Base-by-base conservation (phyloP, 495 filamentous ascomycete genomes). In the Filosporella fistucella region DNA sequence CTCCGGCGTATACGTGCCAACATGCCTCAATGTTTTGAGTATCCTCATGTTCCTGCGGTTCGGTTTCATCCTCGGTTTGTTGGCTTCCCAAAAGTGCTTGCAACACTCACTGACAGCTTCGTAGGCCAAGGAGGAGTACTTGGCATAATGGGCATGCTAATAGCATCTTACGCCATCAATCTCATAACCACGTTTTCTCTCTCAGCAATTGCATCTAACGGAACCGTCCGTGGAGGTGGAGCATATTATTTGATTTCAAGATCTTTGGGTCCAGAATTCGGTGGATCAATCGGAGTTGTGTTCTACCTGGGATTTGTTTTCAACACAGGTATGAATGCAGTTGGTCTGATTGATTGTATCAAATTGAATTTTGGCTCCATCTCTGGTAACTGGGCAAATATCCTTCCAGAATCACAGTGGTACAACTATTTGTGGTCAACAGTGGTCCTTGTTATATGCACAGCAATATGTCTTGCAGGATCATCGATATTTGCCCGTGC, bases 31-130 rank as follows among this genome's bases (percentile, higher is more conserved):
- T 64, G 88, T 94, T n/a, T 67, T 94, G 38, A 91, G 87, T 52
- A 95, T 95, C 69, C 77, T 95, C 33, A 93, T 94, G 89, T 95
- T 95, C 67, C 69, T 91, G 62, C 74, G 86, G 22, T 91, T 91
- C 57, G 86, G 86, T 4, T 82, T 85, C 47, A 85, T 91, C 46
- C 65, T 91, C 7, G 52, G 52, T 45, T 13, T 10, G 42, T 45
- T 13, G 13, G 8, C 28, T 8, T 8, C 28, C n/a, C n/a, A n/a
- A n/a, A n/a, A 11, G 8, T 38, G 34, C 10, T 38, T 12, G 11
- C 17, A 10, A 10, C 11, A 33, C 3, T 20, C 5, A 9, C 28
- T 36, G 20, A 47, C 43, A 23, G 3, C n/a, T 23, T 28, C n/a
- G n/a, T 42, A 25, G 89, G 89, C 23, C 84, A 91, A 59, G 77